These are phyloP conservation scores for Colletotrichum echinochloae DNA, from an alignment of 2,329 filamentous ascomycete species.

Conservation along the genomic window DNA sequence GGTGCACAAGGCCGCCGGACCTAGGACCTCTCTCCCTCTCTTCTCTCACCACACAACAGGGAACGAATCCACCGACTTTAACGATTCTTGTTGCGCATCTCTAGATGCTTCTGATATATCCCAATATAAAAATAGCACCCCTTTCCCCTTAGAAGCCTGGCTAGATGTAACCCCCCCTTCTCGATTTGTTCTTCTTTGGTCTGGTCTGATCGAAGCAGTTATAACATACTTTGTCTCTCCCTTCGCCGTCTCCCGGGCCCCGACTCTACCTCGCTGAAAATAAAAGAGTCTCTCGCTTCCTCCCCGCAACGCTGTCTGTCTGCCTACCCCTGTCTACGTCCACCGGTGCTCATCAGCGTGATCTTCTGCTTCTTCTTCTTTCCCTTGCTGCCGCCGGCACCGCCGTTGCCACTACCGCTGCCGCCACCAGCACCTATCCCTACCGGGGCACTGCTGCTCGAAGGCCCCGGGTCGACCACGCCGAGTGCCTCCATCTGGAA, in stretches of 20 bases:
- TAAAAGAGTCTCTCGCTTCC: neutral
- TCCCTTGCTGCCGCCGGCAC: slow-evolving; percentile 58
- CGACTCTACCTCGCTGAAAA: slow-evolving; percentile 18
- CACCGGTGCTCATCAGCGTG: slow-evolving; percentile 76
- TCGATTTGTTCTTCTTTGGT: neutral
- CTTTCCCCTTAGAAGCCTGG: neutral
- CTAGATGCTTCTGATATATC: neutral
- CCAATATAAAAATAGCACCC: neutral
- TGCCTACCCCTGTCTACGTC: slow-evolving; percentile 58
- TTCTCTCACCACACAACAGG: neutral
- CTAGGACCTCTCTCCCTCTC: neutral
- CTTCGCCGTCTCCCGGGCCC: neutral
- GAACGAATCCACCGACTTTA: neutral
- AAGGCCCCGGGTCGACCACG: slow-evolving; percentile 47
- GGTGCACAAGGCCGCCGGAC: too few relatives aligned
- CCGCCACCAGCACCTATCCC: slow-evolving; percentile 7
- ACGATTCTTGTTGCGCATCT: neutral
- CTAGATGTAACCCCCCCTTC: neutral
- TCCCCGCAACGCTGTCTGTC: neutral
- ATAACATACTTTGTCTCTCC: slow-evolving; percentile 1
- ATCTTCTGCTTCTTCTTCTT: slow-evolving; percentile 82
- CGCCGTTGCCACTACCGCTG: slow-evolving; percentile 41
- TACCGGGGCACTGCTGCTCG: slow-evolving; percentile 36
- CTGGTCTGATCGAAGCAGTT: slow-evolving; percentile 10
- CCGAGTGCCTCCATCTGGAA: slow-evolving; percentile 69